Base-by-base conservation (phyloP, 2,329 filamentous ascomycete species). In the Annulohypoxylon truncatum region DNA sequence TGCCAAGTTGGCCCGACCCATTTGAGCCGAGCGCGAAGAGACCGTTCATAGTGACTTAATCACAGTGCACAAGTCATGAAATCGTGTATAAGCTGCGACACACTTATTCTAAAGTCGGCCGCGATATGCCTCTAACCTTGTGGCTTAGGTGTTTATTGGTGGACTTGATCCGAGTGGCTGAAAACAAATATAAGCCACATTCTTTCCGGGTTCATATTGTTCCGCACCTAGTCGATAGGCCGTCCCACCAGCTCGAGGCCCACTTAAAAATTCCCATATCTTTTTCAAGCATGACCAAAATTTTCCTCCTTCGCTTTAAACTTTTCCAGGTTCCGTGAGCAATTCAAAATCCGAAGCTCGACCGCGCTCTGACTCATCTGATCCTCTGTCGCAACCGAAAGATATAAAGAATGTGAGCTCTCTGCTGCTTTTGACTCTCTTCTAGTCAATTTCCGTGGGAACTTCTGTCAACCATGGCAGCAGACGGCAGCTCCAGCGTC, bases 1-100 rank as follows among this genome's bases (percentile, higher is more conserved):
- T 85, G 40, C 90, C 91, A 8, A 94, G 83, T 75, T 94, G 92
- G 31, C 90, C 90, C 1, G 75, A 92, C 46, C 91, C 89, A 73
- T 94, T 94, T 3, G 92, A 94, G 29, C 92, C 92, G 48, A 94
- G 83, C 2, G 91, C 86, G 72, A 90, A 92, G 15, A 92, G 76
- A 1, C 80, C 78, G n/a, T 82, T 77, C 84, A 88, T 85, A 15
- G 3, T 52, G 18, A 29, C 18, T 22, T 5, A 12, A 4, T n/a
- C 2, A 18, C 15, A 2, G 13, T 7, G 22, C n/a, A 9, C 5
- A 28, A 15, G 13, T 24, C 40, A 48, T 29, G 22, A 15, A 48
- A 48, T 48, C 13, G 12, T 28, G 24, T 8, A 26, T 18, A n/a
- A 38, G 35, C 35, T 15, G n/a, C n/a, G n/a, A 15, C 9, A 15